These are phyloP conservation scores for Lentinus brumalis DNA, from an alignment of 768 basidiomycete genomes.

Conservation along the genomic window DNA sequence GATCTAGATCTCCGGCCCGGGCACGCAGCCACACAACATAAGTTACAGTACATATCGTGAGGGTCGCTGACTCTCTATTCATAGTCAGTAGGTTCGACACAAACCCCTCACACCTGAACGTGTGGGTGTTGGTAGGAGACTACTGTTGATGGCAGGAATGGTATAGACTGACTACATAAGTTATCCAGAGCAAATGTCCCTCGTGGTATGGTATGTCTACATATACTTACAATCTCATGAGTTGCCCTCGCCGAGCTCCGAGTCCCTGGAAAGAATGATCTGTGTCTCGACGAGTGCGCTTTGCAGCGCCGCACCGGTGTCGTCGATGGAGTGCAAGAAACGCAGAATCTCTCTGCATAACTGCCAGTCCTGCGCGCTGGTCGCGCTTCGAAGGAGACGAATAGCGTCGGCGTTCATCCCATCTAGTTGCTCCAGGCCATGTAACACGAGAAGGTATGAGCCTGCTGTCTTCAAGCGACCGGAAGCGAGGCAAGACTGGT, in stretches of 20 bases:
- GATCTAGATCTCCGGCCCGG: too few relatives aligned
- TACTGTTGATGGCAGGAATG: too few relatives aligned
- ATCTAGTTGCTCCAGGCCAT: constrained; percentile 89
- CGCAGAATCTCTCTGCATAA: constrained; percentile 90
- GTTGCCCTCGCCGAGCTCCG: constrained; percentile 11
- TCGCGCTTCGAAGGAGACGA: constrained; percentile 74
- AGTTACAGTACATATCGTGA: too few relatives aligned
- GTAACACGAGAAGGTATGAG: constrained; percentile 91
- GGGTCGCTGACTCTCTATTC: too few relatives aligned
- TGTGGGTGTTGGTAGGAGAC: too few relatives aligned
- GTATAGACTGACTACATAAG: not conserved
- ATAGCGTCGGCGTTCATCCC: constrained; percentile 79
- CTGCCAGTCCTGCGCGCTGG: constrained; percentile 82
- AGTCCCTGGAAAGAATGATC: constrained; percentile 28
- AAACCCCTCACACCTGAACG: too few relatives aligned
- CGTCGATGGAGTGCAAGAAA: constrained; percentile 92
- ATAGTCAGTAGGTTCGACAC: too few relatives aligned
- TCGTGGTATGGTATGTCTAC: not conserved
- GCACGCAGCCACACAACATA: too few relatives aligned
- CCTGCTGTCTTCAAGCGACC: constrained; percentile 84
- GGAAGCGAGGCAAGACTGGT: constrained; percentile 70
- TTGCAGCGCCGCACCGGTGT: constrained; percentile 71
- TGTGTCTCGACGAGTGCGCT: constrained; percentile 60
- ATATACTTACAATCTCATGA: too few relatives aligned
- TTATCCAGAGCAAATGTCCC: not conserved